A percentile compares a stretch with the other conserved stretches of the same genome.
Conservation (phyloP, 164 flowering plant genomes). For the Annona squamosa region DNA sequence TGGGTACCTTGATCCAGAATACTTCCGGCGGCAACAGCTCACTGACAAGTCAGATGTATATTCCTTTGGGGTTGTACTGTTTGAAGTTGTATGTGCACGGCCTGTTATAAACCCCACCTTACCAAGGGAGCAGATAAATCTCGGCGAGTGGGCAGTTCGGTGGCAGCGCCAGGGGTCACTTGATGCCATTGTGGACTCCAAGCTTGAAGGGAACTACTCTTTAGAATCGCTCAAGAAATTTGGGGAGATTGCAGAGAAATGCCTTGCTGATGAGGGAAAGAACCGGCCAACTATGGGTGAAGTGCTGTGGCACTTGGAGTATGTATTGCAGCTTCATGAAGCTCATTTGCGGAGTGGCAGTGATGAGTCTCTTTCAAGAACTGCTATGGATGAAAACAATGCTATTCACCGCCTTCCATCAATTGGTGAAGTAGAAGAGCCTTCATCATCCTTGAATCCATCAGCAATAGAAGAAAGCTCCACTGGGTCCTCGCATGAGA, state of each 20-base stretch:
- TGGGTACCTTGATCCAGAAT: constrained; percentile 77
- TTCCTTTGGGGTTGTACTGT: constrained; percentile 67
- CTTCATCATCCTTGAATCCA: neutral
- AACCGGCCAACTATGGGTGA: constrained; percentile 69
- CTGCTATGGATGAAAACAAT: constrained; percentile 18
- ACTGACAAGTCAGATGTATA: constrained; percentile 73
- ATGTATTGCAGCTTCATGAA: constrained; percentile 56
- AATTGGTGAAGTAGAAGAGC: constrained; percentile 14
- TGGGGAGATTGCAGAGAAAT: constrained; percentile 65
- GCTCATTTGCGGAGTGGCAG: constrained; percentile 26
- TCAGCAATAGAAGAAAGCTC: constrained; percentile 1
- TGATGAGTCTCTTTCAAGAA: constrained; percentile 23
- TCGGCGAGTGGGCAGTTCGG: constrained; percentile 64
- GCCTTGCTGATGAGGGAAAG: constrained; percentile 58
- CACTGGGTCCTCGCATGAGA: neutral
- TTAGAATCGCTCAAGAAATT: constrained; percentile 48
- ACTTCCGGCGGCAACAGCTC: constrained; percentile 54
- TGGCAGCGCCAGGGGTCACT: constrained; percentile 51
- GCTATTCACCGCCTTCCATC: constrained; percentile 5
- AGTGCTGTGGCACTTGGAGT: constrained; percentile 65
- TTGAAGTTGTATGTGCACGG: constrained; percentile 67
- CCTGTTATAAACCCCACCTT: constrained; percentile 60
- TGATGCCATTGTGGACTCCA: constrained; percentile 46
- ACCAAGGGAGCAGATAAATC: constrained; percentile 65
- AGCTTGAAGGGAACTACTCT: constrained; percentile 29